phyloP scores from a whole-genome alignment of 2,329 filamentous ascomycete species.

The Dactylellina drechsleri region DNA sequence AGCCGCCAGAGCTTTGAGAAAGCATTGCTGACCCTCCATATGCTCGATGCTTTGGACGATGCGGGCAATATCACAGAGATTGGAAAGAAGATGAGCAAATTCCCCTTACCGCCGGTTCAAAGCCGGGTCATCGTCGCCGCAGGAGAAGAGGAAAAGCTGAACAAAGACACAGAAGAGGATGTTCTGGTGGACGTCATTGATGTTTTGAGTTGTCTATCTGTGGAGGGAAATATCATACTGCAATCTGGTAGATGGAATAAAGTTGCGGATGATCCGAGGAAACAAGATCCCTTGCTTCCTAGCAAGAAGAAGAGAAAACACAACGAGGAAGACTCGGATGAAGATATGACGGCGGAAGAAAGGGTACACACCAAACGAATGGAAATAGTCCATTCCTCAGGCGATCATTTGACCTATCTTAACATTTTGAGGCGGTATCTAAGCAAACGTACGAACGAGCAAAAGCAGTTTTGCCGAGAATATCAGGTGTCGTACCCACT shows the following conservation, averaged over 20 bases:
- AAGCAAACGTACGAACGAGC: slow-evolving; percentile 55
- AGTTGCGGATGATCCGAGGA: slow-evolving; percentile 22
- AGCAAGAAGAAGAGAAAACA: slow-evolving; percentile 46
- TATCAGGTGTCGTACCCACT: slow-evolving; percentile 47
- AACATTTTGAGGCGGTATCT: slow-evolving; percentile 56
- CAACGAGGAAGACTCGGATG: slow-evolving; percentile 52
- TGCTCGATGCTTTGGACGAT: slow-evolving; percentile 78
- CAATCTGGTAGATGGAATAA: slow-evolving; percentile 53
- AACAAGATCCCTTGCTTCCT: slow-evolving; percentile 20
- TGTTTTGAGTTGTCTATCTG: slow-evolving; percentile 58
- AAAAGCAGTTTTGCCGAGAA: slow-evolving; percentile 57
- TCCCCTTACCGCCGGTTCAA: slow-evolving; percentile 83
- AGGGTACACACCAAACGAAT: slow-evolving; percentile 54
- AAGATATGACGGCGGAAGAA: slow-evolving; percentile 37
- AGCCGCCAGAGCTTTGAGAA: slow-evolving; percentile 81
- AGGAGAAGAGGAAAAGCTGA: slow-evolving; percentile 68
- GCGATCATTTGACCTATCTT: slow-evolving; percentile 58
- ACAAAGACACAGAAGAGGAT: slow-evolving; percentile 64
- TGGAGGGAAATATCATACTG: slow-evolving; percentile 57
- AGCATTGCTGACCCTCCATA: slow-evolving; percentile 80
- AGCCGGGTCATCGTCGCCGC: slow-evolving; percentile 86
- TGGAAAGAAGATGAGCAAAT: slow-evolving; percentile 79
- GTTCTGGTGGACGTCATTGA: slow-evolving; percentile 87
- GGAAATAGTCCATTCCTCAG: slow-evolving; percentile 54
- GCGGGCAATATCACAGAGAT: slow-evolving; percentile 77